Evolutionary conservation across 2,329 filamentous ascomycete genomes (phyloP).

Genomic region (Graphiopsis chlorocephala): DNA sequence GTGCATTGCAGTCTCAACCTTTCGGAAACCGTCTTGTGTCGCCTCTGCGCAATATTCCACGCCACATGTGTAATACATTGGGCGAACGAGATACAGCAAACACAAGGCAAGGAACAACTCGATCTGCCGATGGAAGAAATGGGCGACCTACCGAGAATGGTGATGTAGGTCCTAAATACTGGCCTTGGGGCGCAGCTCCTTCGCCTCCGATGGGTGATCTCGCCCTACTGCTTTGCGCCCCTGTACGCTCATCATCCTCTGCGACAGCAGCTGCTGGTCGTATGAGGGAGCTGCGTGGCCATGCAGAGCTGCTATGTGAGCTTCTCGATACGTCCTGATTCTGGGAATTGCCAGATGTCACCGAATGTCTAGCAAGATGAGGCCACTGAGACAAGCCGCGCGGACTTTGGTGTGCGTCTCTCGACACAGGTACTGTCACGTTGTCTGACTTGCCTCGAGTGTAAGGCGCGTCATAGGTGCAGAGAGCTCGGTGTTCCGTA

Average conservation of each 20-base stretch:
- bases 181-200: conserved; percentile 3
- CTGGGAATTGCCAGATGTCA: conserved; percentile 18
- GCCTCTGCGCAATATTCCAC: background rate
- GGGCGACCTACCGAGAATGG: conserved; percentile 21
- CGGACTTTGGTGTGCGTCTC: background rate
- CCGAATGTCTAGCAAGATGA: conserved; percentile 23
- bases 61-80: background rate
- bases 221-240: conserved; percentile 20
- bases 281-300: conserved; percentile 9
- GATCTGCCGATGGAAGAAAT: background rate
- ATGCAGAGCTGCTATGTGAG: conserved; percentile 10
- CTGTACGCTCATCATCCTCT: conserved; percentile 20
- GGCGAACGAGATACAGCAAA: background rate
- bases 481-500: conserved; percentile 33
- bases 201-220: conserved; percentile 24
- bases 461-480: conserved; percentile 52
- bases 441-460: conserved; percentile 37
- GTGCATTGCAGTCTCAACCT: background rate
- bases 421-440: conserved; percentile 37
- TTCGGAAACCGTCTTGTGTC: background rate
- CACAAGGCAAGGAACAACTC: background rate
- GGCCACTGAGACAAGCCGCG: background rate
- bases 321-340: conserved; percentile 8
- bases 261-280: background rate
- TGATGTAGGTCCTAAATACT: conserved; percentile 29